A percentile compares a stretch with the other conserved stretches of the same genome.
phyloP scores from a whole-genome alignment of 2,329 filamentous ascomycete species.

The Trichoderma oligosporum region DNA sequence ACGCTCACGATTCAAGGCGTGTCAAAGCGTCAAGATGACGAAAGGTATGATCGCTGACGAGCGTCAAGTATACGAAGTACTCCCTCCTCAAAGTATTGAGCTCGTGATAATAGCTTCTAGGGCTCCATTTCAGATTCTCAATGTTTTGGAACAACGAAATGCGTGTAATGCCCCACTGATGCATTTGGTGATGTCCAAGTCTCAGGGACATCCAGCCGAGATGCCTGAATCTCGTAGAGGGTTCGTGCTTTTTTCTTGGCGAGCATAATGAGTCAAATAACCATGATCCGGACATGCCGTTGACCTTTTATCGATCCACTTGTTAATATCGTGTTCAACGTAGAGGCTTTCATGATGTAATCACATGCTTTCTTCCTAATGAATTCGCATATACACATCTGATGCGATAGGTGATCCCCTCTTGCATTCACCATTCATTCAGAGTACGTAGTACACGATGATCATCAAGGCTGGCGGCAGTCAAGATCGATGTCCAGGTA shows the following conservation, averaged over 20 bases:
- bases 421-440: background rate
- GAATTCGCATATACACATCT: slow-evolving; percentile 1
- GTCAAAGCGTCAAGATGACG: slow-evolving; percentile 15
- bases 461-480: background rate
- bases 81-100: background rate
- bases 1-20: slow-evolving; percentile 1
- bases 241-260: slow-evolving; percentile 15
- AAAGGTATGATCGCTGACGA: background rate
- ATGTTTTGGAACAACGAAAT: background rate
- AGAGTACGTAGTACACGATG: slow-evolving; percentile 3
- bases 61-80: background rate
- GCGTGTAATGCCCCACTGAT: background rate
- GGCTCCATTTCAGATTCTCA: background rate
- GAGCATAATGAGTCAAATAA: background rate
- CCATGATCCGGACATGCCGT: background rate
- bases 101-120: background rate
- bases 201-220: background rate
- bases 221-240: background rate
- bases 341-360: background rate
- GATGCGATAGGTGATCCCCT: background rate
- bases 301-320: background rate
- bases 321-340: background rate
- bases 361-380: slow-evolving; percentile 8
- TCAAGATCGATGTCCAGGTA: slow-evolving; percentile 7
- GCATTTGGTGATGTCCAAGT: background rate